A percentile compares a stretch with the other conserved stretches of the same genome.
phyloP scores from a whole-genome alignment of 176 grass and related monocot genomes.

The Triticum dicoccoides region DNA sequence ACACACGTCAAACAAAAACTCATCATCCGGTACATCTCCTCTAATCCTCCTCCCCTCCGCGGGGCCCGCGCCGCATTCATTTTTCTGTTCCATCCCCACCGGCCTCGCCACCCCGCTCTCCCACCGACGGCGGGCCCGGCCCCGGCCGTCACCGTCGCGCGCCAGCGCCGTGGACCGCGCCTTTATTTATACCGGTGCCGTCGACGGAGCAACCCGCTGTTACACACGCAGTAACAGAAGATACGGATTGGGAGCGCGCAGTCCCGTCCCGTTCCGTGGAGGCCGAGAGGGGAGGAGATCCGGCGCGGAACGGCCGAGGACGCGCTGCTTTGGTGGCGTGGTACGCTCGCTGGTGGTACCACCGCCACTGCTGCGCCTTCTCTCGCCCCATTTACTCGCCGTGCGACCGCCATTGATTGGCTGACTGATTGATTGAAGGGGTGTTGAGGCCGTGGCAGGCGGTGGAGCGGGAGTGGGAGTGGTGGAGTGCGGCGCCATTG shows the following conservation, averaged over 20 bases:
- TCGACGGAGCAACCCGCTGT: not conserved
- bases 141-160: not conserved
- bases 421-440: not conserved
- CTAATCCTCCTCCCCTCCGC: too few relatives aligned
- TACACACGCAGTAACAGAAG: not conserved
- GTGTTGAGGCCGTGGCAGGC: not conserved
- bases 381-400: not conserved
- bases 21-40: conserved; percentile 27
- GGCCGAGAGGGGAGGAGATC: conserved; percentile 1
- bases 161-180: not conserved
- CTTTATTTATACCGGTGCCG: conserved; percentile 25
- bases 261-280: conserved; percentile 26
- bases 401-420: not conserved
- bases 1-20: conserved; percentile 13
- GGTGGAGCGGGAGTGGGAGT: not conserved
- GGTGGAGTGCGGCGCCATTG: not conserved
- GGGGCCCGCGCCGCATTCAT: conserved; percentile 7
- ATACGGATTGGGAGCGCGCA: not conserved
- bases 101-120: not conserved
- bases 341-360: too few relatives aligned
- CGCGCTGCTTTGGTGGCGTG: not conserved
- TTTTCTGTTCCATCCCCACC: conserved; percentile 19
- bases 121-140: conserved; percentile 25
- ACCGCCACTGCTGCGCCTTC: too few relatives aligned
- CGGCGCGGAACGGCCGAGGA: conserved; percentile 24